Evolutionary conservation across 164 flowering plant species (phyloP).

Genomic region (Nymphaea colorata): DNA sequence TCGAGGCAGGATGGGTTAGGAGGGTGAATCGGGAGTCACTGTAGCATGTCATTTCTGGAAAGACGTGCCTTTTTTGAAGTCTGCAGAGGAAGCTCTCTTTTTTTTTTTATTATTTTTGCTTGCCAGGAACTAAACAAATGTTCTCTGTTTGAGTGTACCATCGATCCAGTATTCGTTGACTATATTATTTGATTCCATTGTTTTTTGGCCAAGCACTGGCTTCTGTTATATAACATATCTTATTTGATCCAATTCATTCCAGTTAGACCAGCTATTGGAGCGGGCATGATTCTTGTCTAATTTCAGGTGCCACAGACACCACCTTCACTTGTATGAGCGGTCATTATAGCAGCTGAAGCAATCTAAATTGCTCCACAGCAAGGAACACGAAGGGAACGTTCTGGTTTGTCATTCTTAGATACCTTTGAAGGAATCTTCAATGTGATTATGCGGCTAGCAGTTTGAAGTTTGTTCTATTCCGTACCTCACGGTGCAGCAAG

Average conservation of each 20-base stretch:
- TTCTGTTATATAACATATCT: neutral
- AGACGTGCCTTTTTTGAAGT: no score
- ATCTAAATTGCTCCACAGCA: no score
- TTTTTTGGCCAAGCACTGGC: neutral
- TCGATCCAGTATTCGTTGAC: no score
- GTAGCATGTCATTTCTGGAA: slow-evolving; percentile 6
- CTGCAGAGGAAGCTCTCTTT: no score
- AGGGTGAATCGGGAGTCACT: slow-evolving; percentile 1
- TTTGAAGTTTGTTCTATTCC: neutral
- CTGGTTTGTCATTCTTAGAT: neutral
- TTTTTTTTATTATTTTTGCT: no score
- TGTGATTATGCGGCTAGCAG: neutral
- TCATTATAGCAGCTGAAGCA: no score
- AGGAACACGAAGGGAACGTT: no score
- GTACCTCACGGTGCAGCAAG: neutral
- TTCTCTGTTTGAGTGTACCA: no score
- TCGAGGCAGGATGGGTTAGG: slow-evolving; percentile 14
- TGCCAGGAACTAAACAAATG: no score
- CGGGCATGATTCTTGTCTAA: neutral
- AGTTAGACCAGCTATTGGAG: neutral
- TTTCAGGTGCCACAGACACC: neutral
- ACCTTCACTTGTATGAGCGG: no score
- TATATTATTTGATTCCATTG: no score
- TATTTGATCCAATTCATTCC: neutral
- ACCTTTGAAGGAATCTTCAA: neutral